These are phyloP conservation scores for Boletus patriciae DNA, from an alignment of 768 basidiomycete genomes.

Conservation along the genomic window DNA sequence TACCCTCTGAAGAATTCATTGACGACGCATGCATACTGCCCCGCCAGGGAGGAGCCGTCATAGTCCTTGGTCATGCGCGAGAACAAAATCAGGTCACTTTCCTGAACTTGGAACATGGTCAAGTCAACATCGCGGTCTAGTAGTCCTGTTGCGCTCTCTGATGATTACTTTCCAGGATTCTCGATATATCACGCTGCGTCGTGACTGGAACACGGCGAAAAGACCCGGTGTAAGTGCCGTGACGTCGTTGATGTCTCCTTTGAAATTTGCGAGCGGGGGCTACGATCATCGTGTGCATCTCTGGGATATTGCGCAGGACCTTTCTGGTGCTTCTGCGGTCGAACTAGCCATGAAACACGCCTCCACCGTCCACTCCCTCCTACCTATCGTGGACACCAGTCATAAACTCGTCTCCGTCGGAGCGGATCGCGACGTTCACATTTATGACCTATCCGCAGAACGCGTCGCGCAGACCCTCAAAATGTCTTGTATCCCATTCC, in stretches of 20 bases:
- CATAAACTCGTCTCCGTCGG: constrained; percentile 49
- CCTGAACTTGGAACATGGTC: constrained; percentile 13
- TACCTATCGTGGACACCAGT: constrained; percentile 45
- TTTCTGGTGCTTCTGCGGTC: constrained; percentile 31
- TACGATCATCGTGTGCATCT: constrained; percentile 49
- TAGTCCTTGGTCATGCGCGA: constrained; percentile 42
- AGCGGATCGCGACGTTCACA: constrained; percentile 46
- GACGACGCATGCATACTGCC: constrained; percentile 45
- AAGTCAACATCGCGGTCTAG: constrained; percentile 22
- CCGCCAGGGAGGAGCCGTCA: constrained; percentile 22
- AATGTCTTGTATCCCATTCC: constrained; percentile 44
- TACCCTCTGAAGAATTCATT: constrained; percentile 33
- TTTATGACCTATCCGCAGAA: constrained; percentile 50
- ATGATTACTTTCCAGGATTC: constrained; percentile 8
- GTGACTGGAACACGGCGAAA: constrained; percentile 37
- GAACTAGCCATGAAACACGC: constrained; percentile 43
- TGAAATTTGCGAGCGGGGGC: constrained; percentile 49
- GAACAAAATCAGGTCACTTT: constrained; percentile 37
- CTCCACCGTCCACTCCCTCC: constrained; percentile 43
- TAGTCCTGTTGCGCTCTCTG: not conserved
- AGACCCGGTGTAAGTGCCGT: constrained; percentile 45
- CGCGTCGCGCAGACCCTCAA: constrained; percentile 42
- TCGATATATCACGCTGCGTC: constrained; percentile 14
- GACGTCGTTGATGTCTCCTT: constrained; percentile 40
- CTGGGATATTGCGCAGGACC: constrained; percentile 42